Evolutionary conservation across 169 alveolate species (phyloP).

Genomic region (Sarcocystis neurona): DNA sequence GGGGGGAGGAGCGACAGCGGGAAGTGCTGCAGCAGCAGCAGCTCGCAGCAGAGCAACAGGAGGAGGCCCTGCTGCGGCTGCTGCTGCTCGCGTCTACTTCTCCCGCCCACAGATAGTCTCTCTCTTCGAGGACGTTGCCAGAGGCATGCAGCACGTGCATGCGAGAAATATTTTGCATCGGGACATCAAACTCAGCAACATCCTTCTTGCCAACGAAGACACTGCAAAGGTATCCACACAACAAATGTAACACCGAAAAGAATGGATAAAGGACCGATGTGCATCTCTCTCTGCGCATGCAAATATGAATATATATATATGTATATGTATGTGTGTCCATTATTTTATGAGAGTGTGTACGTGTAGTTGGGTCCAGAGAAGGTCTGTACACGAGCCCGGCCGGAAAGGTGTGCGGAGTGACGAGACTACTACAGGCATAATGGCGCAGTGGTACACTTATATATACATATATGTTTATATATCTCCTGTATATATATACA

Average conservation of each 20-base stretch:
- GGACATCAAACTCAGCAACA: constrained; percentile 48
- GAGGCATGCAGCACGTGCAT: constrained; percentile 34
- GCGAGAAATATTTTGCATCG: constrained; percentile 25
- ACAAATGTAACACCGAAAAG: neutral
- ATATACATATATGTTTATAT: too few relatives aligned
- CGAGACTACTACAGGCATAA: too few relatives aligned
- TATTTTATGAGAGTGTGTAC: too few relatives aligned
- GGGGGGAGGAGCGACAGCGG: neutral
- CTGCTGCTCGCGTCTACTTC: too few relatives aligned
- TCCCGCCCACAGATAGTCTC: constrained; percentile 32
- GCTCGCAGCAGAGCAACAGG: neutral
- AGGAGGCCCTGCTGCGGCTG: too few relatives aligned
- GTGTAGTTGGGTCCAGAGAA: too few relatives aligned
- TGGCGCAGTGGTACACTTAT: too few relatives aligned
- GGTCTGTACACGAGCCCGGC: too few relatives aligned
- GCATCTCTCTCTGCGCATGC: neutral
- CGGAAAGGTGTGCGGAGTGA: too few relatives aligned
- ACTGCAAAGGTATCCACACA: neutral
- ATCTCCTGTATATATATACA: too few relatives aligned
- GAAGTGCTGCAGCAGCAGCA: neutral
- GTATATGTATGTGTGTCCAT: neutral
- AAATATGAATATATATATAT: neutral
- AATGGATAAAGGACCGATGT: neutral
- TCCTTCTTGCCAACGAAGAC: constrained; percentile 19
- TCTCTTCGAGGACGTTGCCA: constrained; percentile 21